Conservation (phyloP, 108 stramenopile species). For the Skeletonema tropicum region DNA sequence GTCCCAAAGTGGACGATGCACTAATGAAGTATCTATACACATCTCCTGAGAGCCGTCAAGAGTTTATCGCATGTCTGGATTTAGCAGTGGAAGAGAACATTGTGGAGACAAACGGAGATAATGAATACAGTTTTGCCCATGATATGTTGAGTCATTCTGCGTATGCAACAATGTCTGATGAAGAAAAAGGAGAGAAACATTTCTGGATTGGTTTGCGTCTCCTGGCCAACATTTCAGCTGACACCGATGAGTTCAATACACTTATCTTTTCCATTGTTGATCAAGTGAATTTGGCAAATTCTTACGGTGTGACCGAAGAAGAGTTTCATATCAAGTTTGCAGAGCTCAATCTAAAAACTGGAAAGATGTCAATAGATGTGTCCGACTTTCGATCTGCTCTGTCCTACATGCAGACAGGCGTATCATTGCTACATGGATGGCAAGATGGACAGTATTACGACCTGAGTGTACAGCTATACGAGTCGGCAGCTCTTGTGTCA, state of each 20-base stretch:
- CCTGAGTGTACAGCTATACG: constrained; percentile 10
- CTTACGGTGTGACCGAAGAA: not conserved
- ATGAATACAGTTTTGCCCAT: constrained; percentile 15
- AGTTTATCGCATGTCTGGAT: not conserved
- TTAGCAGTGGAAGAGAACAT: constrained; percentile 11
- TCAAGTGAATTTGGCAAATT: constrained; percentile 22
- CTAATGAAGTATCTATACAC: not conserved
- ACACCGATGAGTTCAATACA: not conserved
- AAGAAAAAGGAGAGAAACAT: constrained; percentile 14
- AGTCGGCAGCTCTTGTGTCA: constrained; percentile 6
- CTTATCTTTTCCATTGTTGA: constrained; percentile 12
- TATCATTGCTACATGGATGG: constrained; percentile 7
- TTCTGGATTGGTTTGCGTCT: constrained; percentile 14
- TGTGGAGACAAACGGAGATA: constrained; percentile 5
- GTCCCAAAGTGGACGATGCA: constrained; percentile 9
- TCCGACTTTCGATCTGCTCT: constrained; percentile 12
- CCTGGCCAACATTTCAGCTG: not conserved
- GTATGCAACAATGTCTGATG: not conserved
- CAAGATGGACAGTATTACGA: constrained; percentile 13
- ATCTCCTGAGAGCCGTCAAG: not conserved
- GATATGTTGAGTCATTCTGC: constrained; percentile 20
- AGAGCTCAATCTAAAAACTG: constrained; percentile 18
- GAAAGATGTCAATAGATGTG: not conserved
- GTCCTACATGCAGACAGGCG: constrained; percentile 12
- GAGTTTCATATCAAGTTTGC: not conserved